A percentile compares a stretch with the other conserved stretches of the same genome.
Conservation (phyloP, 164 flowering plant genomes). For the Nymphaea thermarum region DNA sequence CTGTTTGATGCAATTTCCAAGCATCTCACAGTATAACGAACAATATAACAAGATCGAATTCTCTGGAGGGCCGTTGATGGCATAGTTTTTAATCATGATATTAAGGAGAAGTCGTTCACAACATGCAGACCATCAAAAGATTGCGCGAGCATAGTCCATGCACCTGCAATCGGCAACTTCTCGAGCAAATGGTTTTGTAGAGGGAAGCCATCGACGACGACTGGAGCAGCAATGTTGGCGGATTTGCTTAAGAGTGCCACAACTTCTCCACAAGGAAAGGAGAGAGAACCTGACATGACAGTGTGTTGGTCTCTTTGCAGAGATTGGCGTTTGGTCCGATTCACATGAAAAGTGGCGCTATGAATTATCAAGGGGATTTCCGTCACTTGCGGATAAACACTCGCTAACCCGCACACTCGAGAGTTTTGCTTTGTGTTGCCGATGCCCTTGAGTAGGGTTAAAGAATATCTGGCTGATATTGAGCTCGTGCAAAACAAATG, state of each 20-base stretch:
- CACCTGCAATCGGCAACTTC: slow-evolving; percentile 13
- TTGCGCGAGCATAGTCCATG: slow-evolving; percentile 11
- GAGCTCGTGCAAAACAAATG: too few relatives aligned
- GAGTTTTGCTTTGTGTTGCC: too few relatives aligned
- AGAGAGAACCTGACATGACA: too few relatives aligned
- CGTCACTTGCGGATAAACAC: too few relatives aligned
- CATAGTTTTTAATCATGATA: slow-evolving; percentile 16
- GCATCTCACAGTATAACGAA: slow-evolving; percentile 15
- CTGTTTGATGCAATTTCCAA: slow-evolving; percentile 7
- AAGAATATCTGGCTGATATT: too few relatives aligned
- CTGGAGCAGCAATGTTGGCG: slow-evolving; percentile 23
- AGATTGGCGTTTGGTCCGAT: too few relatives aligned
- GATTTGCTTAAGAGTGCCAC: slow-evolving; percentile 11
- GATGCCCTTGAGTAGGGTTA: too few relatives aligned
- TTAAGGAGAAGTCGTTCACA: slow-evolving; percentile 18
- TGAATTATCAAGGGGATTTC: too few relatives aligned
- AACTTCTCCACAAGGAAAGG: background rate
- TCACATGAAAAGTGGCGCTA: too few relatives aligned
- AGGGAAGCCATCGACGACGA: slow-evolving; percentile 12
- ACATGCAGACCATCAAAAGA: slow-evolving; percentile 18
- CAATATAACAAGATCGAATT: slow-evolving; percentile 4
- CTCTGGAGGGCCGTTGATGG: slow-evolving; percentile 9
- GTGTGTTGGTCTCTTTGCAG: background rate
- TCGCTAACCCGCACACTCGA: too few relatives aligned
- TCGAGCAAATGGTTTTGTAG: slow-evolving; percentile 12